A percentile compares a stretch with the other conserved stretches of the same genome.
Evolutionary conservation across 257 asterid species (phyloP).

Genomic region (Scutellaria baicalensis): DNA sequence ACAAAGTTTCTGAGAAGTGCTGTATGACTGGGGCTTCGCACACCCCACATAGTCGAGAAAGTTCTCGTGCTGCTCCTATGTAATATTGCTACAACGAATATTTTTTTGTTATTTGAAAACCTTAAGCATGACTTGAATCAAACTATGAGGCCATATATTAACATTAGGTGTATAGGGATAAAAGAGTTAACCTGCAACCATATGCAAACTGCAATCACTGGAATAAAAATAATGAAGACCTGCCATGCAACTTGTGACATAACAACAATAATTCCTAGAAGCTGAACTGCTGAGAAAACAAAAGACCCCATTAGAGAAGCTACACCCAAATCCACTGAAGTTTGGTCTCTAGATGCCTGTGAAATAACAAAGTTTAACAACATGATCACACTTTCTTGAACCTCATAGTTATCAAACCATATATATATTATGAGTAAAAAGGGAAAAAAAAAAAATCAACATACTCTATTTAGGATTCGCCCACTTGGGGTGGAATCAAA

Average conservation of each 20-base stretch:
- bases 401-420: too few species aligned
- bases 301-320: constrained; percentile 42
- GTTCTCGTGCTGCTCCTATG: constrained; percentile 82
- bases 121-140: too few species aligned
- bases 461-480: constrained; percentile 74
- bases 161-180: neutral
- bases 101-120: too few species aligned
- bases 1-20: constrained; percentile 82
- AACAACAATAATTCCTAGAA: constrained; percentile 59
- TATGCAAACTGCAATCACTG: constrained; percentile 53
- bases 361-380: neutral
- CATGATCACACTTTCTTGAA: neutral
- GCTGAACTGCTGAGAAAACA: constrained; percentile 62
- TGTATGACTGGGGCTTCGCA: constrained; percentile 87
- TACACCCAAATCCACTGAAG: constrained; percentile 57
- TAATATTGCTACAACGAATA: constrained; percentile 52
- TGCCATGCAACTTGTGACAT: constrained; percentile 86
- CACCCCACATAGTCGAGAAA: constrained; percentile 69
- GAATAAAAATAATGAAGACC: constrained; percentile 64
- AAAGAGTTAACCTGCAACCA: constrained; percentile 55
- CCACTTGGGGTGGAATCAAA: constrained; percentile 98
- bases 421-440: neutral
- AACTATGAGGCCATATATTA: too few species aligned
- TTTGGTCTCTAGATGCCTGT: constrained; percentile 87
- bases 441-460: constrained; percentile 15